These are phyloP conservation scores for Chenopodium berlandieri DNA, from an alignment of 148 eudicot genomes.

Conservation along the genomic window DNA sequence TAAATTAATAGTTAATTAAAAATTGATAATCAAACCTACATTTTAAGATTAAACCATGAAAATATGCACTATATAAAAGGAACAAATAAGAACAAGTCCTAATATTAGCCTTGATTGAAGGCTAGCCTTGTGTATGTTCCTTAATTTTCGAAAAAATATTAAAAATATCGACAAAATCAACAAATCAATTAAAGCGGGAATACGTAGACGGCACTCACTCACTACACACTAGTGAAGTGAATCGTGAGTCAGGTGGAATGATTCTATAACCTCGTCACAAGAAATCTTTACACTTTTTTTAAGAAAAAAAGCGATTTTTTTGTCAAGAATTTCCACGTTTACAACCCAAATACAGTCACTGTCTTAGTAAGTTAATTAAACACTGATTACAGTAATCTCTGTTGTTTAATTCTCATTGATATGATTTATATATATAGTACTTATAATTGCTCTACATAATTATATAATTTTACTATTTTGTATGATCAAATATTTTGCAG, in stretches of 20 bases:
- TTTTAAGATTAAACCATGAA: too few species aligned
- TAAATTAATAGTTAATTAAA: too few species aligned
- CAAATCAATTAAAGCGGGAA: neutral
- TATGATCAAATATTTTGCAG: neutral
- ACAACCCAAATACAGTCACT: neutral
- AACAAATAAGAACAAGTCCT: too few species aligned
- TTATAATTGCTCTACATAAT: neutral
- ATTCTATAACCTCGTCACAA: neutral
- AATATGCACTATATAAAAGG: too few species aligned
- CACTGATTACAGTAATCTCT: neutral
- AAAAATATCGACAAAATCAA: neutral
- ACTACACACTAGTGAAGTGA: neutral
- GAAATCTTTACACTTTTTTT: neutral
- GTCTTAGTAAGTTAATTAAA: neutral
- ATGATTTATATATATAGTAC: neutral
- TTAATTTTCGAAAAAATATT: too few species aligned
- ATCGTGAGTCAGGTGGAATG: neutral
- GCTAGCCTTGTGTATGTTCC: neutral
- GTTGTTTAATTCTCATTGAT: too few species aligned
- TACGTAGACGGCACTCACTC: constrained; percentile 5
- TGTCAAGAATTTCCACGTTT: neutral
- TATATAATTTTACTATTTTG: neutral
- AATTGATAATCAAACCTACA: too few species aligned
- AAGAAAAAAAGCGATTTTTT: neutral
- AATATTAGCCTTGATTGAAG: too few species aligned